Conservation (phyloP, 2,329 filamentous ascomycete genomes). For the Rutstroemia sp. region DNA sequence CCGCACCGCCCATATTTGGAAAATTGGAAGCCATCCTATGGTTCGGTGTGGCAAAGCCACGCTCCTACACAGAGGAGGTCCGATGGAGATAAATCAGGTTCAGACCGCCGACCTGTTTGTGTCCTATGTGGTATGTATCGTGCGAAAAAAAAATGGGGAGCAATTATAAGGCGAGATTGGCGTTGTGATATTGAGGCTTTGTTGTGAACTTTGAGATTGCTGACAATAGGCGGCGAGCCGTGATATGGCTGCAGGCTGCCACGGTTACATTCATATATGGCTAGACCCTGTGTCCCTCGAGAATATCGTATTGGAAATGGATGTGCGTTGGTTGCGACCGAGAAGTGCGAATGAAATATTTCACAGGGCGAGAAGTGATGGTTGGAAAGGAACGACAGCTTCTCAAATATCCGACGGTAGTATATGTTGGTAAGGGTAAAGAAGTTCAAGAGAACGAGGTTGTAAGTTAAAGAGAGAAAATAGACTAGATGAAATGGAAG, state of each 20-base stretch:
- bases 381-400: too few species aligned
- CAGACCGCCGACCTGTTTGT: conserved; percentile 11
- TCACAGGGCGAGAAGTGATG: too few species aligned
- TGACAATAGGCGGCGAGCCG: conserved; percentile 24
- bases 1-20: conserved; percentile 25
- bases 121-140: conserved; percentile 2
- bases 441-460: conserved; percentile 12
- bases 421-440: not conserved
- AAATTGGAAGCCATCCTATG: conserved; percentile 28
- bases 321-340: conserved; percentile 21
- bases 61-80: conserved; percentile 19
- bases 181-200: conserved; percentile 1
- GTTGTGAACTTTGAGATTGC: conserved; percentile 13
- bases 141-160: conserved; percentile 8
- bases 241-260: conserved; percentile 23
- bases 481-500: too few species aligned
- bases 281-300: conserved; percentile 23
- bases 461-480: conserved; percentile 1
- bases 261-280: conserved; percentile 23
- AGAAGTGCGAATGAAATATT: not conserved
- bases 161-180: conserved; percentile 1
- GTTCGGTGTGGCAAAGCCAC: conserved; percentile 22
- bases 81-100: conserved; percentile 14
- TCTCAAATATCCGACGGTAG: too few species aligned
- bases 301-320: conserved; percentile 13